Conservation (phyloP, 768 basidiomycete species). For the Lyophyllum semitale region DNA sequence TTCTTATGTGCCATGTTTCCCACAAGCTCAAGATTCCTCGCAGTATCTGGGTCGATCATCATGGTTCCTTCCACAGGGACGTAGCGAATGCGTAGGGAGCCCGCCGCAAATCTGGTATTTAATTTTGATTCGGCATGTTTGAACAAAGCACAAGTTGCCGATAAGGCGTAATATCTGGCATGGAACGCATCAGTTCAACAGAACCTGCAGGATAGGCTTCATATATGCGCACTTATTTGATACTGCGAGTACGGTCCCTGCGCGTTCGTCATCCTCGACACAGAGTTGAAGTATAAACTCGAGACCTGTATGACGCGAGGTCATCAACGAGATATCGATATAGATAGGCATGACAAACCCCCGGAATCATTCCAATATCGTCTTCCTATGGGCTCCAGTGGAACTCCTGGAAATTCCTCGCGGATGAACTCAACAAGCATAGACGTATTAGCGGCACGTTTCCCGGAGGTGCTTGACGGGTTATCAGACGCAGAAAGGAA, state of each 20-base stretch:
- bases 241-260: constrained; percentile 76
- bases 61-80: constrained; percentile 87
- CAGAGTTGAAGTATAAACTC: constrained; percentile 79
- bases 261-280: constrained; percentile 79
- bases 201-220: constrained; percentile 4
- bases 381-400: constrained; percentile 70
- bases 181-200: not conserved
- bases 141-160: constrained; percentile 84
- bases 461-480: constrained; percentile 42
- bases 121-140: constrained; percentile 75
- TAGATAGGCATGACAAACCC: constrained; percentile 41
- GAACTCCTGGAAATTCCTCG: constrained; percentile 71
- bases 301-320: constrained; percentile 49
- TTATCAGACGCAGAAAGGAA: constrained; percentile 64
- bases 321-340: not conserved
- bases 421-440: constrained; percentile 71
- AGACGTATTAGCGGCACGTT: constrained; percentile 49
- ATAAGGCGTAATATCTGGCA: constrained; percentile 83
- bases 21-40: constrained; percentile 86
- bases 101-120: constrained; percentile 68
- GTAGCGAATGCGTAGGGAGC: constrained; percentile 75
- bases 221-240: constrained; percentile 70
- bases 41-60: constrained; percentile 92
- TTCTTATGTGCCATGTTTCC: constrained; percentile 70
- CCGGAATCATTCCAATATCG: constrained; percentile 86